Evolutionary conservation across 2,329 filamentous ascomycete genomes (phyloP).

Genomic region (Dothiorella sarmentorum): DNA sequence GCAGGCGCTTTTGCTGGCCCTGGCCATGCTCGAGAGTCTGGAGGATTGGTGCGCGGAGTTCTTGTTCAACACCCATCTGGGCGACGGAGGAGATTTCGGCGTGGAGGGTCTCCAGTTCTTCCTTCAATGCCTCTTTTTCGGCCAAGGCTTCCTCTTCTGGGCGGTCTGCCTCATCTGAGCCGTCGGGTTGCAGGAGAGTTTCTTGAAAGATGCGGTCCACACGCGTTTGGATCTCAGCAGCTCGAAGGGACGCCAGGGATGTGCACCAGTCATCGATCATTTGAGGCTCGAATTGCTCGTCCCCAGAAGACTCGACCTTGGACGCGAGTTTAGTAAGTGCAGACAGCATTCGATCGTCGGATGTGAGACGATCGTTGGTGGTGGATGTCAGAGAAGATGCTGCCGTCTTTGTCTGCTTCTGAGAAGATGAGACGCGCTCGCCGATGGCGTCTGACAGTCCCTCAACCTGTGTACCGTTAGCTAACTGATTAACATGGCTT

Average conservation of each 20-base stretch:
- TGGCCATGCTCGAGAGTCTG: constrained; percentile 36
- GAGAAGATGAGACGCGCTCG: constrained; percentile 35
- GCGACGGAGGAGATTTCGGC: constrained; percentile 66
- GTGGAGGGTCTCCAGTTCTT: constrained; percentile 67
- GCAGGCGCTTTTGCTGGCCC: constrained; percentile 33
- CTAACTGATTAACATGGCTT: constrained; percentile 18
- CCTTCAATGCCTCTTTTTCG: constrained; percentile 54
- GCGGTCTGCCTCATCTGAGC: constrained; percentile 41
- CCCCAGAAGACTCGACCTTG: constrained; percentile 51
- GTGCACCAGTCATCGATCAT: constrained; percentile 55
- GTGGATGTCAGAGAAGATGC: constrained; percentile 48
- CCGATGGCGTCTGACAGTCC: constrained; percentile 28
- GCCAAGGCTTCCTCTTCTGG: constrained; percentile 45
- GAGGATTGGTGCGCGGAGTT: constrained; percentile 61
- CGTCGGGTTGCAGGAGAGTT: constrained; percentile 24
- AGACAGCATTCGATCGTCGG: constrained; percentile 55
- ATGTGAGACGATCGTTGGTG: constrained; percentile 51
- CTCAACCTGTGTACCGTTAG: constrained; percentile 20
- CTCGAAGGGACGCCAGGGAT: constrained; percentile 39
- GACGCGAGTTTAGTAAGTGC: constrained; percentile 23
- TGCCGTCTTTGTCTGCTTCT: constrained; percentile 50
- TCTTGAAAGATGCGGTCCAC: constrained; percentile 55
- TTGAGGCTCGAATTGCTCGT: constrained; percentile 51
- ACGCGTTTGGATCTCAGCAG: constrained; percentile 40
- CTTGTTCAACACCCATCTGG: constrained; percentile 67